Base-by-base conservation (phyloP, 208 protist species). In the Acanthamoeba triangularis region DNA sequence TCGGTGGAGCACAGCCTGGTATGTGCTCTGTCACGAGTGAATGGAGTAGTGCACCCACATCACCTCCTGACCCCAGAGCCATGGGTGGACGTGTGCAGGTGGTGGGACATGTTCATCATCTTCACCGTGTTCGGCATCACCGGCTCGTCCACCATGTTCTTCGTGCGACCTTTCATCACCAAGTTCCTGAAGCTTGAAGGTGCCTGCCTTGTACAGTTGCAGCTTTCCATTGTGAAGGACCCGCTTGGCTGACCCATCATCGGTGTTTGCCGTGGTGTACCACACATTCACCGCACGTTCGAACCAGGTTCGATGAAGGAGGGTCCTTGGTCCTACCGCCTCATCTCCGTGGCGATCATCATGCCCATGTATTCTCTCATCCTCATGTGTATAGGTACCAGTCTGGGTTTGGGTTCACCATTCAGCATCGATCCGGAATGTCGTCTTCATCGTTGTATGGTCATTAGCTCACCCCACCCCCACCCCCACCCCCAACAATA, bases 51-150 rank as follows among this genome's bases (percentile, higher is more conserved):
- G 54, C 54, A 5, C 54, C 16, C 54, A 13, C 11, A 23, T 5
- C 11, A 23, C 54, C 20, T 23, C 16, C 16, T 61, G 54, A 61
- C 20, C 16, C 11, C 54, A 61, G 20, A 61, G 11, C 16, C 54
- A 61, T 23, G 10, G 28, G 37, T 41, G 37, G 37, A 41, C 2
- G 25, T 28, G n/a, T 33, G 18, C 20, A 63, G 78, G 78, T 92
- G 85, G 85, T 65, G 30, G 49, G 85, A 92, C 59, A 92, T 74
- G 85, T 37, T 74, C 28, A 47, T 65, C 56, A 72, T 92, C 85
- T 92, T 37, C 85, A 92, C 59, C 59, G 56, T 92, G 52, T 92
- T 92, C 47, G 85, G 59, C 59, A 92, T 92, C 41, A 92, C 85
- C 20, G 85, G 85, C 33, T 56, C 37, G 18, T 74, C 59, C 49